phyloP scores from a whole-genome alignment of 2,329 filamentous ascomycete species.

The Alternaria sp. region DNA sequence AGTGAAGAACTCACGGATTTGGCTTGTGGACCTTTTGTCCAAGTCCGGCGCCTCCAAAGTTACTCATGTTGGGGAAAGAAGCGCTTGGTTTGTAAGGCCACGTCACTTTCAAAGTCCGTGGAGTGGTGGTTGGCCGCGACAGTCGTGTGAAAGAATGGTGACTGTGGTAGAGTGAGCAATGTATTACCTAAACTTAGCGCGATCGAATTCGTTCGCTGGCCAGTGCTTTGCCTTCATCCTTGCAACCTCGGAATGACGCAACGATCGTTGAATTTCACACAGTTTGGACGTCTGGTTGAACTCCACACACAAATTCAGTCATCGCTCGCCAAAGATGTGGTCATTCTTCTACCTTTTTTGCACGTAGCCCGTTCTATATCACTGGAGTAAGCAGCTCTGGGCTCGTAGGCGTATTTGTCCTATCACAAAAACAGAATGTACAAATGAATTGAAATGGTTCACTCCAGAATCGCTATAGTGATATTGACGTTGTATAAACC shows the following conservation, averaged over 20 bases:
- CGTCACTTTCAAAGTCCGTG: not conserved
- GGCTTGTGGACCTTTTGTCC: conserved; percentile 71
- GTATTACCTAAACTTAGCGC: conserved; percentile 35
- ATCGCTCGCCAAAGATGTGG: too few relatives aligned
- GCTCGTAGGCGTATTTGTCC: too few relatives aligned
- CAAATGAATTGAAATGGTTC: too few relatives aligned
- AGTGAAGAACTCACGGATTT: conserved; percentile 66
- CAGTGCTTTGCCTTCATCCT: conserved; percentile 30
- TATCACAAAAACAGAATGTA: too few relatives aligned
- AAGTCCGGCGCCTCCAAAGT: conserved; percentile 76
- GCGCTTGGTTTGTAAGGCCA: not conserved
- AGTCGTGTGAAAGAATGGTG: conserved; percentile 8
- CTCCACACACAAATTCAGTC: too few relatives aligned
- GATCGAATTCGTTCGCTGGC: conserved; percentile 17
- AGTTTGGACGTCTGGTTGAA: too few relatives aligned
- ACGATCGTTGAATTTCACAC: too few relatives aligned
- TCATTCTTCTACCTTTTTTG: too few relatives aligned
- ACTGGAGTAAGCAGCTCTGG: too few relatives aligned
- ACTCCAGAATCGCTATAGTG: too few relatives aligned
- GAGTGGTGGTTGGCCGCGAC: conserved; percentile 5
- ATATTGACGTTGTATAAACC: too few relatives aligned
- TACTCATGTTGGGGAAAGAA: conserved; percentile 60
- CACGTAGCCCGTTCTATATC: too few relatives aligned
- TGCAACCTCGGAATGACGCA: conserved; percentile 31
- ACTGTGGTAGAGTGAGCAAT: conserved; percentile 37